A percentile compares a stretch with the other conserved stretches of the same genome.
phyloP scores from a whole-genome alignment of 108 stramenopile genomes.

The Nannochloropsis granulata region DNA sequence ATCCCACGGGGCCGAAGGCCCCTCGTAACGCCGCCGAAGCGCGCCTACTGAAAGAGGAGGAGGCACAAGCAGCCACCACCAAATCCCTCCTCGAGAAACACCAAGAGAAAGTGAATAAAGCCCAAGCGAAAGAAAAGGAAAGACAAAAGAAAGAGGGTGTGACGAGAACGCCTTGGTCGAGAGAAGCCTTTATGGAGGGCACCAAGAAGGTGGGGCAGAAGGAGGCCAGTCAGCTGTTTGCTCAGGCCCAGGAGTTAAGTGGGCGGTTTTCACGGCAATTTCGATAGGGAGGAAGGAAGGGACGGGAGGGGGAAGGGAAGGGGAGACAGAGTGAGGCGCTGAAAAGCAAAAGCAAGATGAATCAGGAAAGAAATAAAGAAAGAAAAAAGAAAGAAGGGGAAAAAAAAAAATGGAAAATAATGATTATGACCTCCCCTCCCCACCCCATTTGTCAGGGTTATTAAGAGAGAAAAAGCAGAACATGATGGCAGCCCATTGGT shows the following conservation, averaged over 20 bases:
- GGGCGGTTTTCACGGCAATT: neutral
- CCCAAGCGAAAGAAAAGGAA: neutral
- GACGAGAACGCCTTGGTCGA: neutral
- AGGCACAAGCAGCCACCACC: neutral
- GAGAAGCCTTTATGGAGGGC: neutral
- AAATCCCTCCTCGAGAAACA: neutral
- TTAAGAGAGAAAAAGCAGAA: no score
- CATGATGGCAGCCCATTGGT: no score
- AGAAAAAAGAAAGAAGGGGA: no score
- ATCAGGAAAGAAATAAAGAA: no score
- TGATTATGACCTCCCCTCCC: no score
- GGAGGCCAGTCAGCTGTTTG: neutral
- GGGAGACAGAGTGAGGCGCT: no score
- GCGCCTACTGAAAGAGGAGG: neutral
- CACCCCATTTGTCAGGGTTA: no score
- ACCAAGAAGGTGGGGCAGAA: neutral
- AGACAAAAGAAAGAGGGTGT: neutral
- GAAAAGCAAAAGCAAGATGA: no score
- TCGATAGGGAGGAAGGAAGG: neutral
- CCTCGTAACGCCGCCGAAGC: neutral
- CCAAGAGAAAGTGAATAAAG: neutral
- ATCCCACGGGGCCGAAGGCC: neutral
- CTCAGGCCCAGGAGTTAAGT: neutral
- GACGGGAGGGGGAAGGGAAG: neutral
- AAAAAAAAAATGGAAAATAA: no score